Evolutionary conservation across 2,329 filamentous ascomycete species (phyloP).

Genomic region (Alternaria longipes): DNA sequence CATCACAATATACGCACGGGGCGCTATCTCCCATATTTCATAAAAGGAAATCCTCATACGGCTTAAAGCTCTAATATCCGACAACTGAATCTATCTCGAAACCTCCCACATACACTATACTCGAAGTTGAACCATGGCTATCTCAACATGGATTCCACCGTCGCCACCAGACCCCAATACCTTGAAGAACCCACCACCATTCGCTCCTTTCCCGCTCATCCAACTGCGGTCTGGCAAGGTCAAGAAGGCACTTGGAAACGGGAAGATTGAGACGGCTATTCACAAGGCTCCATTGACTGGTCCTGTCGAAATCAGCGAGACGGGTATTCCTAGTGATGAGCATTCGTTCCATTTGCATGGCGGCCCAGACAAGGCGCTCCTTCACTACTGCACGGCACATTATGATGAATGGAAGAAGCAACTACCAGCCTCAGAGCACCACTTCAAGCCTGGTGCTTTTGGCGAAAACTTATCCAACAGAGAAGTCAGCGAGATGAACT

Average conservation of each 20-base stretch:
- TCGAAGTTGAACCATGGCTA: slow-evolving; percentile 19
- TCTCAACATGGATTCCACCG: slow-evolving; percentile 32
- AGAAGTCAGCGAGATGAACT: slow-evolving; percentile 69
- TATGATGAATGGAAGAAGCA: slow-evolving; percentile 65
- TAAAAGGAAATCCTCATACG: rapidly evolving
- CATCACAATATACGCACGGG: not conserved
- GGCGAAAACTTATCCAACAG: slow-evolving; percentile 70
- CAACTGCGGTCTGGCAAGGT: slow-evolving; percentile 67
- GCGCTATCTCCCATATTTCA: not conserved
- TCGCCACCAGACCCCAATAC: slow-evolving; percentile 32
- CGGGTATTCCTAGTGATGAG: slow-evolving; percentile 68
- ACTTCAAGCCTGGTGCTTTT: slow-evolving; percentile 67
- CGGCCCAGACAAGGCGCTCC: slow-evolving; percentile 70
- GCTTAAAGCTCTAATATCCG: not conserved
- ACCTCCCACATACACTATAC: not conserved
- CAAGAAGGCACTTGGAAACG: slow-evolving; percentile 63
- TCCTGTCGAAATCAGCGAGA: slow-evolving; percentile 57
- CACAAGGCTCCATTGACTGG: slow-evolving; percentile 60
- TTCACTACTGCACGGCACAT: slow-evolving; percentile 68
- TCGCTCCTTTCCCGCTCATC: slow-evolving; percentile 59
- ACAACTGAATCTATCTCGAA: not conserved
- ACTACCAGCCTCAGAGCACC: slow-evolving; percentile 60
- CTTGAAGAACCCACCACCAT: slow-evolving; percentile 33
- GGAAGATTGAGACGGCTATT: slow-evolving; percentile 63
- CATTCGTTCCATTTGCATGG: slow-evolving; percentile 71